Evolutionary conservation across 2,329 filamentous ascomycete genomes (phyloP).

Genomic region (Fusarium denticulatum): DNA sequence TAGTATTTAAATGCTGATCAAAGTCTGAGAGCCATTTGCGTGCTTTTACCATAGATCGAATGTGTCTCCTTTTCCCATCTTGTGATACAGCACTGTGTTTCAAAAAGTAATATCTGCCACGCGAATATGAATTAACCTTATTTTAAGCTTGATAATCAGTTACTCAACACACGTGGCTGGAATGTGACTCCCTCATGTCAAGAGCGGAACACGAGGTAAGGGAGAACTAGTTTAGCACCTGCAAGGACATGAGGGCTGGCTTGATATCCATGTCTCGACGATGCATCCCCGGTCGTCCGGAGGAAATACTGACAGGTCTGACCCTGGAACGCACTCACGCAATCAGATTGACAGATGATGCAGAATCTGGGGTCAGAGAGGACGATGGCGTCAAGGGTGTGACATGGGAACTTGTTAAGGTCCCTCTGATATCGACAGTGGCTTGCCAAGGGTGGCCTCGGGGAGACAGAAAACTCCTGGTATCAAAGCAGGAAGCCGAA

Average conservation of each 20-base stretch:
- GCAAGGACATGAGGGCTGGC: neutral
- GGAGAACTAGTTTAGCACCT: neutral
- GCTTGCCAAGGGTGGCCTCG: neutral
- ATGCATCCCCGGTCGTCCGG: slow-evolving; percentile 14
- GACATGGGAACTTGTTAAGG: neutral
- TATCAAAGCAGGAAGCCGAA: fast-evolving
- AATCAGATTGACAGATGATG: neutral
- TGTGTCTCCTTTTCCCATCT: neutral
- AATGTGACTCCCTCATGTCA: neutral
- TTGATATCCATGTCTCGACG: neutral
- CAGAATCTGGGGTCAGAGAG: neutral
- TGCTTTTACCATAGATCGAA: neutral
- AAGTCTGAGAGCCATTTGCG: neutral
- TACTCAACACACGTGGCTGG: neutral
- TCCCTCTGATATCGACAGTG: neutral
- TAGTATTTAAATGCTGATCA: slow-evolving; percentile 9
- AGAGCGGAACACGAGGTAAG: neutral
- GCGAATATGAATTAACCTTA: neutral
- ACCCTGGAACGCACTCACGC: neutral
- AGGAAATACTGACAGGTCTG: neutral
- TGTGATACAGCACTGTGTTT: neutral
- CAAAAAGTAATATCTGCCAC: neutral
- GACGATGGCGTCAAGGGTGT: neutral
- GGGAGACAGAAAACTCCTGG: neutral
- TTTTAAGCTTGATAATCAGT: neutral